phyloP scores from a whole-genome alignment of 441 rosid genomes.

The Geranium incanum region DNA sequence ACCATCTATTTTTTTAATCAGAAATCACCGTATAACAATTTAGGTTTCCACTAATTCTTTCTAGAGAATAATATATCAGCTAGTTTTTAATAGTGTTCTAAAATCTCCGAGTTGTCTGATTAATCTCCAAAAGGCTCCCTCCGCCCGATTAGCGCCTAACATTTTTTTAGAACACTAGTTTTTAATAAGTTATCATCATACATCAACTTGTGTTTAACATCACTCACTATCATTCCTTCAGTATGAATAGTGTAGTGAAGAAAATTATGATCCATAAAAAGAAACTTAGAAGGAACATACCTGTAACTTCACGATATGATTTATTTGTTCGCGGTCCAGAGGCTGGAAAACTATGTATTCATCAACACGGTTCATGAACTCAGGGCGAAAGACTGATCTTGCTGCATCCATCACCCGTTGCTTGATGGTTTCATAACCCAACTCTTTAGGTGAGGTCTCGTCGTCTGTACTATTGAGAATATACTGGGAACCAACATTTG shows the following conservation, averaged over 20 bases:
- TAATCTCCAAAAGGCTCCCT: too few species aligned
- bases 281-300: conserved; percentile 29
- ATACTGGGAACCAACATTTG: conserved; percentile 89
- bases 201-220: too few species aligned
- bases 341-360: conserved; percentile 98
- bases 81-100: too few species aligned
- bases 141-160: too few species aligned
- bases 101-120: too few species aligned
- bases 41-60: too few species aligned
- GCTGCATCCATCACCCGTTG: conserved; percentile 91
- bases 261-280: not conserved
- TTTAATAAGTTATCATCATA: too few species aligned
- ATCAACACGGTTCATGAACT: conserved; percentile 94
- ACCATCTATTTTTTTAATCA: too few species aligned
- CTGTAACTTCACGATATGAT: conserved; percentile 79
- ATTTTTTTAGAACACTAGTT: too few species aligned
- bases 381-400: conserved; percentile 85
- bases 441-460: conserved; percentile 41
- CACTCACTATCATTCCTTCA: too few species aligned
- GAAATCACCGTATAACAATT: too few species aligned
- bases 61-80: too few species aligned
- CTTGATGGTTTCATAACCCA: conserved; percentile 68
- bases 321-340: conserved; percentile 69
- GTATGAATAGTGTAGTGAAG: not conserved
- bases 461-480: conserved; percentile 55